Percentiles rank a stretch among this genome's conserved stretches.
These are phyloP conservation scores for Phaeosphaeria sp. DNA, from an alignment of 2,329 filamentous ascomycete genomes.

Conservation along the genomic window DNA sequence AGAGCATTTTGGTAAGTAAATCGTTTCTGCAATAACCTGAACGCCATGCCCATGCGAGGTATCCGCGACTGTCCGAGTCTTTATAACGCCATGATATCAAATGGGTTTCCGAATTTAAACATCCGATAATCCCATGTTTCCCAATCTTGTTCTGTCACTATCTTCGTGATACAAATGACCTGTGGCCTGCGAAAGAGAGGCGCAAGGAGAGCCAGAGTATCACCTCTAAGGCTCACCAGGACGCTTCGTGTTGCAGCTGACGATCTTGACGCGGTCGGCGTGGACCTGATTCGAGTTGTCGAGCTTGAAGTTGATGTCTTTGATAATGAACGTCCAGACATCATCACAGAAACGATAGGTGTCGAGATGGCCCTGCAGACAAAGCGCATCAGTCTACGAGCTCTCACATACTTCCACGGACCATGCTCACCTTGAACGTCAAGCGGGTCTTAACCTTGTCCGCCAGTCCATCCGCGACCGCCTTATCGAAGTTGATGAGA, in stretches of 20 bases:
- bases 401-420: slow-evolving; percentile 1
- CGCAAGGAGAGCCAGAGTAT: slow-evolving; percentile 10
- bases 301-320: slow-evolving; percentile 98
- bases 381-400: slow-evolving; percentile 19
- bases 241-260: slow-evolving; percentile 93
- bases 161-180: background rate
- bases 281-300: slow-evolving; percentile 78
- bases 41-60: slow-evolving; percentile 30
- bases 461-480: slow-evolving; percentile 87
- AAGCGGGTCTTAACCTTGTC: slow-evolving; percentile 91
- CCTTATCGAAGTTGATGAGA: slow-evolving; percentile 91
- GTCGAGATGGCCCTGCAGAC: slow-evolving; percentile 83
- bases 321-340: slow-evolving; percentile 99
- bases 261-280: slow-evolving; percentile 97
- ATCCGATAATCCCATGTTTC: background rate
- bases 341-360: slow-evolving; percentile 99
- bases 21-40: background rate
- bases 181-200: background rate
- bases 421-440: slow-evolving; percentile 82
- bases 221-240: slow-evolving; percentile 62
- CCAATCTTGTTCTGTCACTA: background rate
- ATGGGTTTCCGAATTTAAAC: background rate
- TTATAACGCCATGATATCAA: slow-evolving; percentile 20
- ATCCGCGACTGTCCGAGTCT: slow-evolving; percentile 16
- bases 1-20: background rate